Conservation (phyloP, 2,329 filamentous ascomycete genomes). For the Ilyonectria sp. region DNA sequence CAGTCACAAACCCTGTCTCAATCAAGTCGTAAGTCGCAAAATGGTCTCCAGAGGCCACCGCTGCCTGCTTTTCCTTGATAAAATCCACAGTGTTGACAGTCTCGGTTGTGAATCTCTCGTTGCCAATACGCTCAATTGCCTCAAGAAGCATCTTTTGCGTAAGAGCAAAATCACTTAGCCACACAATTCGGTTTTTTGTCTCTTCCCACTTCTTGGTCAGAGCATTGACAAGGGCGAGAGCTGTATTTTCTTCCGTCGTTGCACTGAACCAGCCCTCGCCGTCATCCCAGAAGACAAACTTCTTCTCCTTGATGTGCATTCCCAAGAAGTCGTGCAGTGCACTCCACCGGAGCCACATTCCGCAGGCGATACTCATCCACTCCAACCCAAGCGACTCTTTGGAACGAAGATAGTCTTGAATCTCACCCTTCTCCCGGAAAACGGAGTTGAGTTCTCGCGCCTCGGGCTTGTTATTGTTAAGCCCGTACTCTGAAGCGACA, state of each 20-base stretch:
- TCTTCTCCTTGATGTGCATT: slow-evolving; percentile 18
- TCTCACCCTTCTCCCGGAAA: slow-evolving; percentile 36
- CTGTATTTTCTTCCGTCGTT: slow-evolving; percentile 55
- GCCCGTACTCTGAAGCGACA: slow-evolving; percentile 65
- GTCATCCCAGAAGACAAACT: slow-evolving; percentile 49
- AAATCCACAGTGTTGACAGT: slow-evolving; percentile 45
- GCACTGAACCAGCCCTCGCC: slow-evolving; percentile 52
- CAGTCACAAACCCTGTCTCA: slow-evolving; percentile 51
- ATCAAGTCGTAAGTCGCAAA: slow-evolving; percentile 48
- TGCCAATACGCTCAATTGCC: slow-evolving; percentile 64
- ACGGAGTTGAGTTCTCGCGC: slow-evolving; percentile 31
- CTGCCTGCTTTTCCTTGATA: slow-evolving; percentile 49
- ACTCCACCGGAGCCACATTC: slow-evolving; percentile 25
- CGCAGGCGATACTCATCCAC: slow-evolving; percentile 29
- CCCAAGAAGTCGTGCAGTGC: slow-evolving; percentile 12
- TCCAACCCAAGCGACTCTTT: slow-evolving; percentile 36
- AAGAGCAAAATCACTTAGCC: slow-evolving; percentile 52
- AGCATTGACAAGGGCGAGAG: slow-evolving; percentile 46
- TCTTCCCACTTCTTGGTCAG: slow-evolving; percentile 47
- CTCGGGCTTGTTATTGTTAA: slow-evolving; percentile 45
- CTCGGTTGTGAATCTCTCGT: slow-evolving; percentile 55
- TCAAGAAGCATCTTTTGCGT: slow-evolving; percentile 57
- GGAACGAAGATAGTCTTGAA: slow-evolving; percentile 39
- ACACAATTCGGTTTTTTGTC: slow-evolving; percentile 52
- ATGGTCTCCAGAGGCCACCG: slow-evolving; percentile 42